Base-by-base conservation (phyloP, 176 grass and related monocot species). In the Avena eriantha region DNA sequence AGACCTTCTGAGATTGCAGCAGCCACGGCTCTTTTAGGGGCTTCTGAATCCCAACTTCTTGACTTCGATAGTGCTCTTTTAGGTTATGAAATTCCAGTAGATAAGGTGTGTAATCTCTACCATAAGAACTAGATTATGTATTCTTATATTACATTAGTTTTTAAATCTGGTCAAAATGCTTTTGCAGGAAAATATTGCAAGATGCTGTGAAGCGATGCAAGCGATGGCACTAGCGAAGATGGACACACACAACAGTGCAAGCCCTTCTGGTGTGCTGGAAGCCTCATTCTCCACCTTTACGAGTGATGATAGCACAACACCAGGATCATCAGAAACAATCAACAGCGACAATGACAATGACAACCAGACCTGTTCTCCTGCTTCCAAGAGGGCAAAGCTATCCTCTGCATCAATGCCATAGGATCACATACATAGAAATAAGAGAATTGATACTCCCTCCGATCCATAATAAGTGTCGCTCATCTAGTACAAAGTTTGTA, bases 1-100 rank as follows among this genome's bases (percentile, higher is more conserved):
- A 92, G 78, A 69, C 93, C 96, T 46, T 98, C 93, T 24, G 96
- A 95, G 87, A 83, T 93, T 45, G 90, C 93, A 16, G 90, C 96
- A 47, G 96, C 93, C 17, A 82, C 85, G 33, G 84, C 85, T 47
- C 78, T 95, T 29, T 83, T 72, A 21, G 87, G 58, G 11, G 70
- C 81, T 77, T 73, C 39, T 73, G 92, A 92, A 60, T 74, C 26
- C 39, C 55, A 68, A 41, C 79, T 51, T 53, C 35, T 89, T 58
- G 86, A 86, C 39, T 80, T 84, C 4, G 54, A 68, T 56, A 67
- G 82, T 47, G 78, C 64, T 85, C 71, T 94, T 46, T 15, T 26
- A 75, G 70, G 70, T 84, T 94, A 78, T 85, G 23, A 80, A 73
- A 74, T 88, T 49, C 89, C 79, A 82, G 43, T 84, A 22, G 75